Conservation (phyloP, 2,329 filamentous ascomycete species). For the Aureobasidium namibiae region DNA sequence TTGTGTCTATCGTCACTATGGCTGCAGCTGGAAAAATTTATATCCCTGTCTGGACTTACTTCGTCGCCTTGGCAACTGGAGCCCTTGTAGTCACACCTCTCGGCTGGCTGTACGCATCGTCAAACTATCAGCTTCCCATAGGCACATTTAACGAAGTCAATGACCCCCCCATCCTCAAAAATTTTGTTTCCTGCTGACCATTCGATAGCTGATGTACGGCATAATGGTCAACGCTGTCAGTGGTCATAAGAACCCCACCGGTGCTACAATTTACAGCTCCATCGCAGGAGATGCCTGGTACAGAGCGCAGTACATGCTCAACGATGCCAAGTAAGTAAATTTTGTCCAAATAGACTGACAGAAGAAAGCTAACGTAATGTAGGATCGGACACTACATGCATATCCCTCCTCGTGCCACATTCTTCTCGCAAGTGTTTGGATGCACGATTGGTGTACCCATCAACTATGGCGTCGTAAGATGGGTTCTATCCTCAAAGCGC, state of each 20-base stretch:
- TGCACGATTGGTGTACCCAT: slow-evolving; percentile 52
- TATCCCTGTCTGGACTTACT: slow-evolving; percentile 53
- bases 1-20: slow-evolving; percentile 44
- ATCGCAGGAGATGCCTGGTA: slow-evolving; percentile 58
- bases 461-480: slow-evolving; percentile 54
- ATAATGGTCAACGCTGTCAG: slow-evolving; percentile 45
- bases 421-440: slow-evolving; percentile 55
- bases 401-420: slow-evolving; percentile 49
- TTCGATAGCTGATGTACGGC: slow-evolving; percentile 42
- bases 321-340: slow-evolving; percentile 44
- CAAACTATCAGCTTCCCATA: slow-evolving; percentile 47
- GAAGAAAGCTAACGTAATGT: no score
- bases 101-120: slow-evolving; percentile 52
- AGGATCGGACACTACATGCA: slow-evolving; percentile 56
- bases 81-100: slow-evolving; percentile 47
- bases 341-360: no score
- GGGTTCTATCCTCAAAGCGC: slow-evolving; percentile 50
- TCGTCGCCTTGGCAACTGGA: slow-evolving; percentile 49
- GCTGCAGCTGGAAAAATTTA: slow-evolving; percentile 46
- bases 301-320: slow-evolving; percentile 48
- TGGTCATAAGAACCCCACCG: slow-evolving; percentile 48
- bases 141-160: slow-evolving; percentile 51
- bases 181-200: no score
- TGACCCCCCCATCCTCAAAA: no score
- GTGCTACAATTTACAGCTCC: slow-evolving; percentile 47